phyloP scores from a whole-genome alignment of 1,139 yeast genomes.

The Suzukiozyma palmioleophila region DNA sequence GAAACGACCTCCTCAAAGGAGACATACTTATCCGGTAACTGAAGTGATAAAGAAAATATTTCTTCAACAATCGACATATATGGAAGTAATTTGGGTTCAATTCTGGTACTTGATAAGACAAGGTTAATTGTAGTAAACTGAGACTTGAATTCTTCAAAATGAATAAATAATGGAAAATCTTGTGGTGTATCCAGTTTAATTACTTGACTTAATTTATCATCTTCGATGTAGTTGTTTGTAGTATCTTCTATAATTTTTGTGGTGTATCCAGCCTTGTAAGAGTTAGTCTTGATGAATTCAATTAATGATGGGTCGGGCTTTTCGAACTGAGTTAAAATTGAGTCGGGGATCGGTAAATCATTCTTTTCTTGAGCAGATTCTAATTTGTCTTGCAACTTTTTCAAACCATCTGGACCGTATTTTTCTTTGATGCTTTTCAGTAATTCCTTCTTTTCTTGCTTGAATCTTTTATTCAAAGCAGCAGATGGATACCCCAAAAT shows the following conservation, averaged over 20 bases:
- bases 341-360: slow-evolving; percentile 71
- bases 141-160: slow-evolving; percentile 76
- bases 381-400: slow-evolving; percentile 44
- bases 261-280: slow-evolving; percentile 50
- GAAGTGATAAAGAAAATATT: slow-evolving; percentile 66
- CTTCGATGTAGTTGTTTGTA: slow-evolving; percentile 12
- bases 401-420: slow-evolving; percentile 61
- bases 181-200: slow-evolving; percentile 37
- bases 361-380: slow-evolving; percentile 63
- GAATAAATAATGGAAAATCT: slow-evolving; percentile 64
- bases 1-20: slow-evolving; percentile 75
- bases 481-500: slow-evolving; percentile 75
- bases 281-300: slow-evolving; percentile 62
- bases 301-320: slow-evolving; percentile 76
- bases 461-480: slow-evolving; percentile 48
- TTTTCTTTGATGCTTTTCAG: slow-evolving; percentile 44
- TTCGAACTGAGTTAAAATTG: slow-evolving; percentile 53
- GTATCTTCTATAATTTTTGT: slow-evolving; percentile 13
- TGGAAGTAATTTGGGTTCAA: slow-evolving; percentile 57
- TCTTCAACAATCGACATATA: slow-evolving; percentile 65
- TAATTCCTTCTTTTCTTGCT: slow-evolving; percentile 47
- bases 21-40: slow-evolving; percentile 48
- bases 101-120: slow-evolving; percentile 57
- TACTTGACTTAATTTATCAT: slow-evolving; percentile 25
- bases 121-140: slow-evolving; percentile 73